These are phyloP conservation scores for Nitzschia sp. DNA, from an alignment of 108 stramenopile genomes.

Conservation along the genomic window DNA sequence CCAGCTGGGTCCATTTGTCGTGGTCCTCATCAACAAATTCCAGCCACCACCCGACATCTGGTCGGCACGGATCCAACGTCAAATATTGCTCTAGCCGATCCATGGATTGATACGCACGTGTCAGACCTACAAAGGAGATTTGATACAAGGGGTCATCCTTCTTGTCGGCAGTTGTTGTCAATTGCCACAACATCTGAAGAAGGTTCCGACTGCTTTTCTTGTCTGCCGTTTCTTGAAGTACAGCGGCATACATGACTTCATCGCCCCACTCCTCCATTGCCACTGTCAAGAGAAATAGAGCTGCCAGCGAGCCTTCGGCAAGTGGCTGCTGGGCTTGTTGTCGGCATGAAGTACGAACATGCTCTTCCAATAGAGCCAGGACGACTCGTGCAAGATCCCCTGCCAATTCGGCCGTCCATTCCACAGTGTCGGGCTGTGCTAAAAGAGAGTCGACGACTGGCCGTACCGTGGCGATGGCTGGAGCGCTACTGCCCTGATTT, in stretches of 20 bases:
- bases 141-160: neutral
- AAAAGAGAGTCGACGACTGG: slow-evolving; percentile 2
- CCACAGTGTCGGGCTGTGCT: neutral
- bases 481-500: neutral
- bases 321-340: neutral
- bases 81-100: slow-evolving; percentile 15
- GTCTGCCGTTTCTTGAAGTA: slow-evolving; percentile 10
- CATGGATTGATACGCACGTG: neutral
- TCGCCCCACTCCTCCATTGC: slow-evolving; percentile 31
- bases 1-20: neutral
- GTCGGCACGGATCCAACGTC: neutral
- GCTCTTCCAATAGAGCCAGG: neutral
- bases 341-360: neutral
- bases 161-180: neutral
- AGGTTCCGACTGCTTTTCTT: neutral
- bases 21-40: neutral
- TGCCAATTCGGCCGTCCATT: slow-evolving; percentile 25
- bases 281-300: slow-evolving; percentile 4
- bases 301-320: neutral
- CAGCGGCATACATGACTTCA: slow-evolving; percentile 23
- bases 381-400: neutral
- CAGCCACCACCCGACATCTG: slow-evolving; percentile 19
- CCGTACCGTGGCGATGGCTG: slow-evolving; percentile 1
- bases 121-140: slow-evolving; percentile 3
- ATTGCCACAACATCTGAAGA: neutral